Conservation (phyloP, 805 yeast genomes). For the Teunomyces cretensis region DNA sequence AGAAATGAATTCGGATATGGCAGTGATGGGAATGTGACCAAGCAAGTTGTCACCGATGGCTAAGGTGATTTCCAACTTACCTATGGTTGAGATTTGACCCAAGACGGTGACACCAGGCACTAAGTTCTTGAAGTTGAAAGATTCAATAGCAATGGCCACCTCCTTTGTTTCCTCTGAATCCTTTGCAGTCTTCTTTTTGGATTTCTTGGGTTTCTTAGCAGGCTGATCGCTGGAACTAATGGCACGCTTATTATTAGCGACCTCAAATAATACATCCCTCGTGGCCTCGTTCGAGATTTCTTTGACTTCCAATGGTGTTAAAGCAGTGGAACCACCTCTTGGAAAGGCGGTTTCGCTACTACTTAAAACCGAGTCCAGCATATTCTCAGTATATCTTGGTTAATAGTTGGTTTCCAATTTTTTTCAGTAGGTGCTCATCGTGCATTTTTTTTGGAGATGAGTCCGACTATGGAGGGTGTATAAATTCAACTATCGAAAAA, state of each 20-base stretch:
- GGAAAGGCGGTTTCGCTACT: conserved; percentile 72
- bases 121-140: conserved; percentile 59
- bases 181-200: conserved; percentile 8
- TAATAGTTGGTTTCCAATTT: conserved; percentile 1
- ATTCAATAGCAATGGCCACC: conserved; percentile 54
- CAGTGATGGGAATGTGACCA: conserved; percentile 76
- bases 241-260: conserved; percentile 36
- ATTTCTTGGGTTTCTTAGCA: conserved; percentile 23
- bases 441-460: conserved; percentile 6
- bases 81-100: conserved; percentile 70
- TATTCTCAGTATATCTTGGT: conserved; percentile 2
- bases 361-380: conserved; percentile 30
- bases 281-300: conserved; percentile 92
- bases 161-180: conserved; percentile 28
- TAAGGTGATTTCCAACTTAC: conserved; percentile 61
- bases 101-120: conserved; percentile 71
- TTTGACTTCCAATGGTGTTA: conserved; percentile 87
- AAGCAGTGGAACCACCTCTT: conserved; percentile 89
- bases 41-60: conserved; percentile 77
- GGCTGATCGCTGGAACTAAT: conserved; percentile 25
- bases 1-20: conserved; percentile 65
- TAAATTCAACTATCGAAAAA: background rate
- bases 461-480: background rate
- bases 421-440: conserved; percentile 9
- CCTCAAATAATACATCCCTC: conserved; percentile 77